Evolutionary conservation across 2,329 filamentous ascomycete genomes (phyloP), one percentile per base, ranked within the genome.

Genomic region (Juglanconis juglandina): DNA sequence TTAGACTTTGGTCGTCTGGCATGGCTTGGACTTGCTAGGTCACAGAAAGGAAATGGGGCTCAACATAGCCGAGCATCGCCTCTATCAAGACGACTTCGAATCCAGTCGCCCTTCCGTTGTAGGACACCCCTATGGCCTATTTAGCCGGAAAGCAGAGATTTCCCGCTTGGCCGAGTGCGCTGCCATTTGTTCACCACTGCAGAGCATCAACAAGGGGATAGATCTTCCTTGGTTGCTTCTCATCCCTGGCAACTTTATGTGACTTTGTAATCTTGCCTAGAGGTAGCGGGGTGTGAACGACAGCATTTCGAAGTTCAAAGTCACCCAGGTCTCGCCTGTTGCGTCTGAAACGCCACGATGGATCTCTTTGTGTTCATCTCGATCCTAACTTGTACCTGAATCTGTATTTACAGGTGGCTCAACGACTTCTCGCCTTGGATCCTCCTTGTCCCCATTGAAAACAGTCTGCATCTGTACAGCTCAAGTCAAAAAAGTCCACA

Each of bases 401-500:
- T 32, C 9, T 48, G 13, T 32, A 32, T 11, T 41, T 47, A 24
- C 14, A 32, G 30, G 17, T 8, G 46, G 3, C 9, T 11, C 3
- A 32, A 4, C 5, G 9, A 32, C 34, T 4, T 35, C 39, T 17
- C 1, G 35, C 7, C 9, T 30, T 42, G 7, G 64, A 63, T 13
- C 64, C 63, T 10, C 71, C 70, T 56, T 71, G 59, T 2, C 75
- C 75, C 75, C 76, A 76, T 55, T 62, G 64, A 60, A 77, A 77
- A 64, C 75, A 77, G 9, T 65, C 59, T 2, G 53, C 63, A 10
- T 63, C 60, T 2, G 62, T 71, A 52, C 75, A 76, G 1, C 69
- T 63, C 39, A 77, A 66, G 59, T 74, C 71, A 41, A 77, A 76
- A 66, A 73, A 76, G 11, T 68, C 65, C 68, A 77, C 66, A 0